A percentile compares a stretch with the other conserved stretches of the same genome.
Evolutionary conservation across 2,329 filamentous ascomycete genomes (phyloP).

Genomic region (Xylariaceae sp.): DNA sequence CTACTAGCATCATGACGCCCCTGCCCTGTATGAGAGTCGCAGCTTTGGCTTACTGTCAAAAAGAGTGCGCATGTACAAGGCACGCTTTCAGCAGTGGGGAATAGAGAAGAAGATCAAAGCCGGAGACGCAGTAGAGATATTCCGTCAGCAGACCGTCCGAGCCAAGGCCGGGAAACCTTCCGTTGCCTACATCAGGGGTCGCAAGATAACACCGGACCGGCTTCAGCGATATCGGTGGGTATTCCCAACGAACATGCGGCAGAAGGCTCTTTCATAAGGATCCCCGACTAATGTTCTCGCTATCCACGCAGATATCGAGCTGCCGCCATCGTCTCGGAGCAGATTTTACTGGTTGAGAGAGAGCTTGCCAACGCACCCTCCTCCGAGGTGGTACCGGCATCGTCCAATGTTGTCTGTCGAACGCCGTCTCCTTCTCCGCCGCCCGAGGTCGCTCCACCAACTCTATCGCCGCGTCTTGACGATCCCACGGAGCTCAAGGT

Average conservation of each 20-base stretch:
- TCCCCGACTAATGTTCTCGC: too few species aligned
- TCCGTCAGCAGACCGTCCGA: slow-evolving; percentile 27
- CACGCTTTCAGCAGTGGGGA: slow-evolving; percentile 29
- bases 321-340: slow-evolving; percentile 23
- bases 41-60: background rate
- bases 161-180: slow-evolving; percentile 26
- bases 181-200: slow-evolving; percentile 26
- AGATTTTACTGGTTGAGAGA: slow-evolving; percentile 24
- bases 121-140: slow-evolving; percentile 28
- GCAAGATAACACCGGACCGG: slow-evolving; percentile 26
- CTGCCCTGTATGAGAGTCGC: background rate
- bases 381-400: slow-evolving; percentile 5
- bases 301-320: slow-evolving; percentile 15
- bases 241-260: background rate
- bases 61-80: slow-evolving; percentile 30
- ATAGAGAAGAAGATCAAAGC: slow-evolving; percentile 31
- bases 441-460: slow-evolving; percentile 7
- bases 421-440: slow-evolving; percentile 24
- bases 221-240: slow-evolving; percentile 27
- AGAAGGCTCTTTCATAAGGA: too few species aligned
- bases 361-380: slow-evolving; percentile 6
- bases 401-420: slow-evolving; percentile 23
- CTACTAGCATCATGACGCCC: background rate
- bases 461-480: slow-evolving; percentile 21
- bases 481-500: slow-evolving; percentile 24